Base-by-base conservation (phyloP, 2,329 filamentous ascomycete genomes). In the Nannizzia gypsea region DNA sequence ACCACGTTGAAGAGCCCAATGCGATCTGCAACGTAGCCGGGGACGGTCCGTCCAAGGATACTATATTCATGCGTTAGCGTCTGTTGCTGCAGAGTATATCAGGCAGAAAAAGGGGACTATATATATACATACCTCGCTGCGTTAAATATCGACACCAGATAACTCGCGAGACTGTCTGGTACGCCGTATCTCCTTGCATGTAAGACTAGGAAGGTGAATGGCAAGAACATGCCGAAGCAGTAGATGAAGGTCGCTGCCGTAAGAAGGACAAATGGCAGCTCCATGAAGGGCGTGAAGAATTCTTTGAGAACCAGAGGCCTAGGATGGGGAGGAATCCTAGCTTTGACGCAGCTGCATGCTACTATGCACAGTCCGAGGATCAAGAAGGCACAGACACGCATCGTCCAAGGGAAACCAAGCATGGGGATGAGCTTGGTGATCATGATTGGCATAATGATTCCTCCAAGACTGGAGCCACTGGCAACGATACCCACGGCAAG, bases 381-480 rank as follows among this genome's bases (percentile, higher is more conserved):
- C 56, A 87, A 72, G 60, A 88, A 83, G 13, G 82, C 74, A 24
- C 73, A 75, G 55, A 78, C 78, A 6, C 82, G 76, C 74, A 85
- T 82, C 0, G 80, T 72, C 83, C 81, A 85, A 42, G 73, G 68
- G 65, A 82, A 81, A 36, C 81, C 80, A 57, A 83, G 73, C 55
- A 74, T 36, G 0, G 73, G 73, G 52, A 85, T 79, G 22, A 86
- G 70, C 36, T 77, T 76, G 1, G 77, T 71, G 11, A 84, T 77
- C 78, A 86, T 82, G 65, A 85, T 83, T 0, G 83, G 83, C 55
- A 84, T 79, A 38, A 85, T 77, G 15, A 86, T 80, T 6, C 82
- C 82, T 1, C 81, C 82, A 4, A 83, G 64, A 3, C 78, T 80
- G 0, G 78, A 80, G 4, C 82, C 82, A 1, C 79, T 75, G 2